Base-by-base conservation (phyloP, 306 rosid species). In the Prunus salicina region DNA sequence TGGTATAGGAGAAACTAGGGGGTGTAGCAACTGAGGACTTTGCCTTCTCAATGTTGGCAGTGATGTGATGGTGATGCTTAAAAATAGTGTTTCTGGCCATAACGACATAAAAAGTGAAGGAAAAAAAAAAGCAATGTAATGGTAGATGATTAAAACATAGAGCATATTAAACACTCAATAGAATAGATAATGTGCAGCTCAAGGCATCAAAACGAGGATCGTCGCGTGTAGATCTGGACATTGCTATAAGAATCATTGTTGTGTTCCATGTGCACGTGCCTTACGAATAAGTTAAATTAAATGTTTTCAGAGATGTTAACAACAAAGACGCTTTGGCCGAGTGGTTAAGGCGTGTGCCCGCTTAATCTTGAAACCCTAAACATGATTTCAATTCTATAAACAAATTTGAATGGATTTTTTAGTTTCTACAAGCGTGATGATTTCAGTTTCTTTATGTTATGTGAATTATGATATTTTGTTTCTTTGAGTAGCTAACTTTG, bases 341-440 rank as follows among this genome's bases (percentile, higher is more conserved):
- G 83, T 74, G 83, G 76, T 80, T 74, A 80, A 67, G 79, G 83
- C 83, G 83, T 80, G 83, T 80, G 83, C 79, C 83, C 72, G 78
- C 78, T 77, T 22, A 22, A 22, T 22, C 22, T 22, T 22, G 22
- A 22, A 22, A 0, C 22, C 22, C 22, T 22, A 22, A 22, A 22
- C 22, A 22, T 22, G 22, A 22, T 22, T 22, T 22, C 22, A 22
- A 22, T 22, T 22, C 22, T 22, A 22, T 22, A 22, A 22, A 22
- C 22, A 22, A 22, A 22, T 22, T 22, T 22, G 22, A 22, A 22
- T 22, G 22, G 22, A 22, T 22, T 22, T 22, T 22, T 22, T 22
- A 22, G 22, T 22, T 22, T 22, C 22, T 22, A 22, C 22, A 22
- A 22, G 22, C 22, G 22, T 22, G 22, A 22, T 22, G 22, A 22